phyloP scores from a whole-genome alignment of 495 filamentous ascomycete genomes.

The Cenococcum geophilum region DNA sequence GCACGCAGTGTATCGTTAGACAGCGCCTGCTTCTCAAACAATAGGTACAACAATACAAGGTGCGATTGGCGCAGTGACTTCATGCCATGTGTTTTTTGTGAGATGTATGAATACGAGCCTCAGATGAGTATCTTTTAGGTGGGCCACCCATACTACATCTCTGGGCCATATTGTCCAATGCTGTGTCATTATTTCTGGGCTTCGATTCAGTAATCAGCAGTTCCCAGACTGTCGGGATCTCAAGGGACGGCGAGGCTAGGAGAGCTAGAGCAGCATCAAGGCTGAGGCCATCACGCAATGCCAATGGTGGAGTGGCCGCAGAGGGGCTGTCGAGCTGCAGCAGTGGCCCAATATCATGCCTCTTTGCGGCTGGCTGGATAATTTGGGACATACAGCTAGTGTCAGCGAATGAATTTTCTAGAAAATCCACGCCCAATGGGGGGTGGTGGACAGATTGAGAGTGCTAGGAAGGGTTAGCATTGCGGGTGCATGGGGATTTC shows the following conservation, averaged over 20 bases:
- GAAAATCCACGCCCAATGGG: neutral
- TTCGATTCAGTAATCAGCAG: neutral
- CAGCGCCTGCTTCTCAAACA: neutral
- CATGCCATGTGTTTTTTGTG: neutral
- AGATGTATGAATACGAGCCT: neutral
- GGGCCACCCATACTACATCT: neutral
- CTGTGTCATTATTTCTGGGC: neutral
- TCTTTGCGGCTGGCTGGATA: conserved; percentile 1
- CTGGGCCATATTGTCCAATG: neutral
- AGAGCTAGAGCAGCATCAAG: neutral
- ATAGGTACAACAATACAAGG: neutral
- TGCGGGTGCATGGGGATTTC: neutral
- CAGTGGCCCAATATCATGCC: neutral
- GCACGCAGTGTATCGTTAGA: conserved; percentile 1
- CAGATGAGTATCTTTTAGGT: neutral
- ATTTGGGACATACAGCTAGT: neutral
- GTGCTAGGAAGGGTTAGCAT: neutral
- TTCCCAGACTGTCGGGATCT: neutral
- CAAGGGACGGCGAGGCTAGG: too few relatives aligned
- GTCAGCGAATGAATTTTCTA: neutral
- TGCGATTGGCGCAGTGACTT: neutral
- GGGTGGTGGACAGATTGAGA: neutral
- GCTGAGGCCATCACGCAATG: neutral
- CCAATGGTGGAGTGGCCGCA: conserved; percentile 9
- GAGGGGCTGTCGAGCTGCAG: neutral